A percentile compares a stretch with the other conserved stretches of the same genome.
These are phyloP conservation scores for Aspergillus cavernicola DNA, from an alignment of 495 filamentous ascomycete genomes.

Conservation along the genomic window DNA sequence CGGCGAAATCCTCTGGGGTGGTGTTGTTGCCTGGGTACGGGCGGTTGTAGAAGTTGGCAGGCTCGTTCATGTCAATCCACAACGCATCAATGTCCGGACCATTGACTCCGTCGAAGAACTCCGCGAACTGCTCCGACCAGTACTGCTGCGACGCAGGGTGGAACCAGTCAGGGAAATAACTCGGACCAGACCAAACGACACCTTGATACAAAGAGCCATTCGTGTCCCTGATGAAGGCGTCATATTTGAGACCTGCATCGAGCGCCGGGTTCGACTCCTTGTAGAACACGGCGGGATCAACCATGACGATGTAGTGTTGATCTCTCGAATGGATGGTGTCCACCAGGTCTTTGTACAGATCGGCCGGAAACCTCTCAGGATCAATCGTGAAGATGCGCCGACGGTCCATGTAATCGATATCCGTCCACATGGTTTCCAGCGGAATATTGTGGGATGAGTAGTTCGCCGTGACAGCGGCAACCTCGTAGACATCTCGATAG, in stretches of 20 bases:
- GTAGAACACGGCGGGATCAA: conserved; percentile 68
- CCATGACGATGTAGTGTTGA: conserved; percentile 83
- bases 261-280: conserved; percentile 58
- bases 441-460: conserved; percentile 81
- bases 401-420: conserved; percentile 75
- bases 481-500: conserved; percentile 70
- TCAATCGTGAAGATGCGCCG: conserved; percentile 74
- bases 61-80: conserved; percentile 89
- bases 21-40: conserved; percentile 50
- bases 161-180: conserved; percentile 85
- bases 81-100: conserved; percentile 81
- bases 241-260: conserved; percentile 55
- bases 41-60: conserved; percentile 66
- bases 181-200: conserved; percentile 80
- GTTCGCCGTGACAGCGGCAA: conserved; percentile 67
- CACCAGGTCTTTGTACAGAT: conserved; percentile 63
- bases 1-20: conserved; percentile 52
- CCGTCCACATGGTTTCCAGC: conserved; percentile 86
- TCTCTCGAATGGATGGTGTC: conserved; percentile 65
- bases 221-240: conserved; percentile 59
- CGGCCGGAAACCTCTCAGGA: conserved; percentile 64
- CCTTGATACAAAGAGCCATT: conserved; percentile 69
- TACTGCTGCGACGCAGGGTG: conserved; percentile 59
- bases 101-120: conserved; percentile 60
- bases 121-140: conserved; percentile 69